A percentile compares a stretch with the other conserved stretches of the same genome.
Conservation (phyloP, 2,329 filamentous ascomycete genomes). For the Microdochium nivale region DNA sequence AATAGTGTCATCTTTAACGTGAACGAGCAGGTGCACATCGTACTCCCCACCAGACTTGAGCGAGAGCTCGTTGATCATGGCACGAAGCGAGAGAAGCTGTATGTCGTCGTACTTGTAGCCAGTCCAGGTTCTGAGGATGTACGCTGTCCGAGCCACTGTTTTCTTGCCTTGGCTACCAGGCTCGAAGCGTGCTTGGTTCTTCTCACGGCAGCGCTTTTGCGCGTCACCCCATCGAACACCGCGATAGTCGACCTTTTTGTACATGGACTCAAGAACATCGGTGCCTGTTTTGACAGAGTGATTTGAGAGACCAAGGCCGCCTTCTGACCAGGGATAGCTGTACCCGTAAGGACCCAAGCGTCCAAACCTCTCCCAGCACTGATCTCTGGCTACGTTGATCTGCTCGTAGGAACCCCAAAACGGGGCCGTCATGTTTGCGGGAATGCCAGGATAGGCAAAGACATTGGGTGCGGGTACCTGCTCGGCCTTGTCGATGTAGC, state of each 20-base stretch:
- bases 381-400: slow-evolving; percentile 49
- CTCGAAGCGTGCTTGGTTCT: slow-evolving; percentile 43
- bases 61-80: slow-evolving; percentile 56
- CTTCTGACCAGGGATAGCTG: slow-evolving; percentile 54
- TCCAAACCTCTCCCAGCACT: slow-evolving; percentile 66
- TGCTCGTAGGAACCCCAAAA: slow-evolving; percentile 56
- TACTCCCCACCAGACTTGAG: slow-evolving; percentile 59
- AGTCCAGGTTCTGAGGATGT: slow-evolving; percentile 59
- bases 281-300: slow-evolving; percentile 52
- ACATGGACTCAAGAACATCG: slow-evolving; percentile 30
- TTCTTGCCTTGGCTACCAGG: slow-evolving; percentile 8
- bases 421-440: slow-evolving; percentile 54
- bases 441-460: slow-evolving; percentile 50
- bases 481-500: slow-evolving; percentile 41
- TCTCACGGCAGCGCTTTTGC: slow-evolving; percentile 26
- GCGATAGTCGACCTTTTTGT: slow-evolving; percentile 26
- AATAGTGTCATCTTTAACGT: slow-evolving; percentile 35
- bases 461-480: slow-evolving; percentile 20
- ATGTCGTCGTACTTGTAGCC: slow-evolving; percentile 56
- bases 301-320: slow-evolving; percentile 53
- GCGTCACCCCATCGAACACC: slow-evolving; percentile 23
- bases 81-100: slow-evolving; percentile 56
- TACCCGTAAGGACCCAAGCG: slow-evolving; percentile 60
- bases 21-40: slow-evolving; percentile 42
- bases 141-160: slow-evolving; percentile 38